Evolutionary conservation across 2,329 filamentous ascomycete species (phyloP), one percentile per base, ranked within the genome.

Genomic region (Arthroderma sp.): DNA sequence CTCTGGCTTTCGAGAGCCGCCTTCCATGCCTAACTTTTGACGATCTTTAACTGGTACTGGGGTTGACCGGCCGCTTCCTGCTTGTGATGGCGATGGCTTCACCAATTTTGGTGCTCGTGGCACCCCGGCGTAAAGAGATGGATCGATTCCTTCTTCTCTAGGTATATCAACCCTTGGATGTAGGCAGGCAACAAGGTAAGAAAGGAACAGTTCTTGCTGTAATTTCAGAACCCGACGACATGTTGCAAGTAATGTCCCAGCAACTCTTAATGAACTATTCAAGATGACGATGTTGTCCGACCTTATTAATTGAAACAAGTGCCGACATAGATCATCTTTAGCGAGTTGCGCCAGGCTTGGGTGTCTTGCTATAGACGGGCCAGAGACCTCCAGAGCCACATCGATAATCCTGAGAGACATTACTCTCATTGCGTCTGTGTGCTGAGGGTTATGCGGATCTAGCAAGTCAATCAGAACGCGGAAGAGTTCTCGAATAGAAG

Each of bases 341-440:
- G 93, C 93, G 57, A 98, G 81, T 3, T 81, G 83, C 9, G 91
- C 91, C 55, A 98, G 76, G 58, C 87, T 88, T 4, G 91, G 91
- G 69, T 98, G 93, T 61, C 87, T 87, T 53, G 91, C 88, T 67
- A 98, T 96, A 6, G 91, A 95, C 2, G 93, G 91, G 0, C 93
- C 93, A 1, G 93, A 90, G 58, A 98, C 91, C 72, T 98, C 93
- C 21, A 98, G 80, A 1, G 93, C 93, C 47, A 98, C 93, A 70
- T 98, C 93, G 57, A 98, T 93, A 62, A 98, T 97, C 44, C 93
- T 84, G 63, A 98, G 75, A 17, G 93, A 93, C 91, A 98, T 98
- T 41, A 98, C 89, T 64, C 91, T 83, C 86, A 97, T 93, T 0
- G 88, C 86, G 68, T 98, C 93, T 2, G 90, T 94, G 70, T 96